Evolutionary conservation across 176 grass and related monocot species (phyloP).

Genomic region (Echinochloa phyllopogon): DNA sequence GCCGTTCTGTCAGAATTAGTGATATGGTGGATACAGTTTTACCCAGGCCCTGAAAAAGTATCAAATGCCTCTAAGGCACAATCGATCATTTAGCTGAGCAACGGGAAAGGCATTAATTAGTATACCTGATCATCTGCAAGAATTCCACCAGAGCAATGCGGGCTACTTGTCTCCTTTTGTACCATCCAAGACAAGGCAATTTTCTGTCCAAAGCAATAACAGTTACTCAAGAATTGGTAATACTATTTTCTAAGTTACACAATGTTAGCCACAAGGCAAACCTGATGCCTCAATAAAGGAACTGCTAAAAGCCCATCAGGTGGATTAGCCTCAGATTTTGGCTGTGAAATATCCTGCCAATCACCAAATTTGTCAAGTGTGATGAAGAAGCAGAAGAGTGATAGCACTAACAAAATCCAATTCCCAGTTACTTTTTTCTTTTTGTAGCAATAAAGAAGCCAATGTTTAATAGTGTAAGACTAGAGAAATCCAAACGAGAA

Average conservation of each 20-base stretch:
- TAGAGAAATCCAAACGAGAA: background rate
- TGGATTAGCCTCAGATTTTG: constrained; percentile 81
- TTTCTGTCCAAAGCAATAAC: constrained; percentile 60
- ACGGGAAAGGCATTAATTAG: background rate
- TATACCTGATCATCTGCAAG: constrained; percentile 99
- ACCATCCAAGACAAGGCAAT: constrained; percentile 99
- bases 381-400: constrained; percentile 44
- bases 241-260: constrained; percentile 3
- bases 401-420: background rate
- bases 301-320: constrained; percentile 86
- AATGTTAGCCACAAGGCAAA: constrained; percentile 33
- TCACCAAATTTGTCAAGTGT: constrained; percentile 44
- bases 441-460: background rate
- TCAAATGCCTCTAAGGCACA: constrained; percentile 39
- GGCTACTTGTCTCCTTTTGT: constrained; percentile 78
- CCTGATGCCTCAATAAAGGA: constrained; percentile 97
- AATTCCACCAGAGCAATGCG: constrained; percentile 90
- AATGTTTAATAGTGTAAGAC: constrained; percentile 1
- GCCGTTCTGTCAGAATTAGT: constrained; percentile 87
- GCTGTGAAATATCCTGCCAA: constrained; percentile 84
- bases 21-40: constrained; percentile 98
- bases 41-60: constrained; percentile 82
- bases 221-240: constrained; percentile 37
- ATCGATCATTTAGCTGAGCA: constrained; percentile 26
- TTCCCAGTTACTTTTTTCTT: background rate